Evolutionary conservation across 129 eudicot species (phyloP).

Genomic region (Rutidosis leptorrhynchoides): DNA sequence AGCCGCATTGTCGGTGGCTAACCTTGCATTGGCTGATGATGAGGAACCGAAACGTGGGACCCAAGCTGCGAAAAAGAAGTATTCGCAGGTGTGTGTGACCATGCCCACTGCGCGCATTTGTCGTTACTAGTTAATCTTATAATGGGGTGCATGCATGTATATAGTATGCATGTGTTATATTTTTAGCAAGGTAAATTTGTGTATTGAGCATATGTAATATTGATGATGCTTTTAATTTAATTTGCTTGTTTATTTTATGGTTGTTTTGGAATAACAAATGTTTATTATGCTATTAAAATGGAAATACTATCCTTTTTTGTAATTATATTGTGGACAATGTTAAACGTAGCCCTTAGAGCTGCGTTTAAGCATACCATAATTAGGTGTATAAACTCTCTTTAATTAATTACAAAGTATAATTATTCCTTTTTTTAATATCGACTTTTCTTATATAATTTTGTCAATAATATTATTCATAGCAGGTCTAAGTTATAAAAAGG

Average conservation of each 20-base stretch:
- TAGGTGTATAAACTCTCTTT: too few species aligned
- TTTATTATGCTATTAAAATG: conserved; percentile 1
- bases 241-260: conserved; percentile 23
- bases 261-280: conserved; percentile 22
- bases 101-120: conserved; percentile 80
- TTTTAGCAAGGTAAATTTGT: conserved; percentile 22
- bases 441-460: too few species aligned
- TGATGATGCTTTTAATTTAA: conserved; percentile 20
- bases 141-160: not conserved
- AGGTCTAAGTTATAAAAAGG: too few species aligned
- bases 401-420: too few species aligned
- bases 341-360: too few species aligned
- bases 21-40: conserved; percentile 60
- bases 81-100: conserved; percentile 64
- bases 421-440: too few species aligned
- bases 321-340: too few species aligned
- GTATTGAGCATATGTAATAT: conserved; percentile 31
- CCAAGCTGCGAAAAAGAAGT: conserved; percentile 84
- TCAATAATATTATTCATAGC: too few species aligned
- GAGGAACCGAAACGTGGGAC: conserved; percentile 71
- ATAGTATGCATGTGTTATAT: conserved; percentile 9
- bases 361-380: too few species aligned
- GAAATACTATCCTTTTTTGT: not conserved
- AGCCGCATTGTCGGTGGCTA: conserved; percentile 51
- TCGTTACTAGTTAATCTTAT: conserved; percentile 17